phyloP scores from a whole-genome alignment of 75 land plant genomes.

The Ceratopteris richardii region DNA sequence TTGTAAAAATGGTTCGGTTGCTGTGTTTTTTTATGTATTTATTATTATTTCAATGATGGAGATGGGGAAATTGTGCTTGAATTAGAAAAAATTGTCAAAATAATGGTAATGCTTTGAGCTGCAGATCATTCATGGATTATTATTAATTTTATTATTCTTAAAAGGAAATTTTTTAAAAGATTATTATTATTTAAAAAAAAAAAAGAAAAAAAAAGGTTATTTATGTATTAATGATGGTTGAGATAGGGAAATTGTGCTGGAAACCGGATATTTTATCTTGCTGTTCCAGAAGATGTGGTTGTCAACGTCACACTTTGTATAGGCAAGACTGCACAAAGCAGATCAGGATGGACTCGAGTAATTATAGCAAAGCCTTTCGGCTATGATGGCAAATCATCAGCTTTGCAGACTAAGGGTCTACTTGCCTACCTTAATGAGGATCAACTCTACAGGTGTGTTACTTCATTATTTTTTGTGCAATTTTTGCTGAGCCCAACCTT shows the following conservation, averaged over 20 bases:
- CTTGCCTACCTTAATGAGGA: constrained; percentile 47
- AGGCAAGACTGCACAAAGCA: constrained; percentile 46
- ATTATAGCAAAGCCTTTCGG: constrained; percentile 84
- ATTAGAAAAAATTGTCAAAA: too few species aligned
- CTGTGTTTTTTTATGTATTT: too few species aligned
- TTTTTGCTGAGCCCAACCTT: too few species aligned
- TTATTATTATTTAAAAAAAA: too few species aligned
- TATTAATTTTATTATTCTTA: too few species aligned
- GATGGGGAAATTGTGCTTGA: too few species aligned
- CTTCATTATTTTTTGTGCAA: background rate
- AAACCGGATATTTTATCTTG: constrained; percentile 68
- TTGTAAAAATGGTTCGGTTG: too few species aligned
- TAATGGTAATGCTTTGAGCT: too few species aligned
- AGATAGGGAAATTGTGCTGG: constrained; percentile 50
- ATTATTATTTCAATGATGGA: too few species aligned
- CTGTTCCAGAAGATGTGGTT: constrained; percentile 75
- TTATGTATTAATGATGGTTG: background rate
- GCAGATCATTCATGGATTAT: too few species aligned
- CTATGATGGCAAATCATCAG: constrained; percentile 55
- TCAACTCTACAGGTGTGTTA: constrained; percentile 54
- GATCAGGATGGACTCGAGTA: constrained; percentile 69
- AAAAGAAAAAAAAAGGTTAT: too few species aligned
- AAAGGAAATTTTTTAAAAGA: too few species aligned
- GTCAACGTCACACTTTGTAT: constrained; percentile 63
- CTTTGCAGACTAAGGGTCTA: constrained; percentile 40